Evolutionary conservation across 345 rosid species (phyloP).

Genomic region (Jatropha curcas): DNA sequence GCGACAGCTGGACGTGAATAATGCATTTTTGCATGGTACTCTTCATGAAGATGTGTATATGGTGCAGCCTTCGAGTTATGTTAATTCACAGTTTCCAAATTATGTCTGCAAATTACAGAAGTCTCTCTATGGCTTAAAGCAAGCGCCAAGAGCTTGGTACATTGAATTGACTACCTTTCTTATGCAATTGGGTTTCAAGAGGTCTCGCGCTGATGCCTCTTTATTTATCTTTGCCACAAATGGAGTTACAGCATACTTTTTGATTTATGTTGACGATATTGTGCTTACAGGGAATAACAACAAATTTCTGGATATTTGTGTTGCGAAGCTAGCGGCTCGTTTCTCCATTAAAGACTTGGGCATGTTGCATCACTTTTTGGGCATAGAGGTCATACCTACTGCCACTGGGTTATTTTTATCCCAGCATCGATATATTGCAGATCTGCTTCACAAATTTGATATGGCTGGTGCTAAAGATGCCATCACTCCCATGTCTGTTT

Average conservation of each 20-base stretch:
- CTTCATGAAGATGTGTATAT: background rate
- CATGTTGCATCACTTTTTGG: background rate
- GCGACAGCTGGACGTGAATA: no score
- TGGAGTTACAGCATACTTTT: background rate
- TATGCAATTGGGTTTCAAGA: background rate
- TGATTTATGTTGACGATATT: background rate
- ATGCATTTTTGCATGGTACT: no score
- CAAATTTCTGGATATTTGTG: background rate
- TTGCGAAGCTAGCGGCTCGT: background rate
- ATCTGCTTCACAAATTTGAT: background rate
- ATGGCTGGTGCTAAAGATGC: background rate
- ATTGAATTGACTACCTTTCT: background rate
- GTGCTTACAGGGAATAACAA: background rate
- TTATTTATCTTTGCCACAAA: background rate
- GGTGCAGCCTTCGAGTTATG: background rate
- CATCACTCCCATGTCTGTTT: background rate
- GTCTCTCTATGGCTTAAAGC: background rate
- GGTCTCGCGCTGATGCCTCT: background rate
- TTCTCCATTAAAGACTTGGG: background rate
- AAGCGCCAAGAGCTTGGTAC: background rate
- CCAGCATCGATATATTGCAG: background rate
- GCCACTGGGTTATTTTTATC: background rate
- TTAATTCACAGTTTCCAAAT: background rate
- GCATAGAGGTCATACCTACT: background rate
- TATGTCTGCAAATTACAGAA: background rate